These are phyloP conservation scores for Hypericum perforatum DNA, from an alignment of 345 rosid genomes.

Conservation along the genomic window DNA sequence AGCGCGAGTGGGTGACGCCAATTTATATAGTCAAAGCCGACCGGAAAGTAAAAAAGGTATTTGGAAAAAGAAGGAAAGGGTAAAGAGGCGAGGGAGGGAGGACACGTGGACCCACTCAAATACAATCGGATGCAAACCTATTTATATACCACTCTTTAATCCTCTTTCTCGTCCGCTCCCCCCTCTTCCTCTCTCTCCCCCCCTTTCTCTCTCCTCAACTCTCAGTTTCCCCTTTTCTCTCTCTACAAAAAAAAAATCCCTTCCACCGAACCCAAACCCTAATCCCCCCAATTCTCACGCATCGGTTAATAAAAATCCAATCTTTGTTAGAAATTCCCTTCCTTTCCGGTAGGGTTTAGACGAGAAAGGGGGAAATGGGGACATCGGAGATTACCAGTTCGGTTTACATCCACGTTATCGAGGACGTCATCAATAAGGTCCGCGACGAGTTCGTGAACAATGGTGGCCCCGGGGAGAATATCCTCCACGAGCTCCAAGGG, in stretches of 20 bases:
- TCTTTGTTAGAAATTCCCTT: background rate
- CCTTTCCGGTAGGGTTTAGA: background rate
- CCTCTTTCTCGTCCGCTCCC: slow-evolving; percentile 43
- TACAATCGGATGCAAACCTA: slow-evolving; percentile 96
- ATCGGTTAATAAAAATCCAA: background rate
- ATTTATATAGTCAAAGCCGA: too few relatives aligned
- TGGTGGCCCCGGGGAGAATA: slow-evolving; percentile 82
- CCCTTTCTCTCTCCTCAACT: slow-evolving; percentile 18
- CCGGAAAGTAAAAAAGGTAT: too few relatives aligned
- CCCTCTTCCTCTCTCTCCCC: slow-evolving; percentile 5
- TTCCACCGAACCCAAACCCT: slow-evolving; percentile 17
- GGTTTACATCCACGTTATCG: slow-evolving; percentile 82
- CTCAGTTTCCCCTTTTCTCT: slow-evolving; percentile 5
- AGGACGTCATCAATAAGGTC: slow-evolving; percentile 81
- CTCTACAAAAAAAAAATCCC: background rate
- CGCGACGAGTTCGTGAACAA: slow-evolving; percentile 76
- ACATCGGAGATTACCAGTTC: slow-evolving; percentile 43
- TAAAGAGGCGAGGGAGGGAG: too few relatives aligned
- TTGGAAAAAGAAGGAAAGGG: too few relatives aligned
- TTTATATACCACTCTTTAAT: slow-evolving; percentile 79
- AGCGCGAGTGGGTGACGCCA: too few relatives aligned
- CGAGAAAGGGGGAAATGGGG: slow-evolving; percentile 29
- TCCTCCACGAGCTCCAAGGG: slow-evolving; percentile 83
- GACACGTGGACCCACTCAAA: slow-evolving; percentile 51
- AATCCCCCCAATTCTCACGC: slow-evolving; percentile 5